Evolutionary conservation across 2,329 filamentous ascomycete genomes (phyloP).

Genomic region (Trichoderma sp.): DNA sequence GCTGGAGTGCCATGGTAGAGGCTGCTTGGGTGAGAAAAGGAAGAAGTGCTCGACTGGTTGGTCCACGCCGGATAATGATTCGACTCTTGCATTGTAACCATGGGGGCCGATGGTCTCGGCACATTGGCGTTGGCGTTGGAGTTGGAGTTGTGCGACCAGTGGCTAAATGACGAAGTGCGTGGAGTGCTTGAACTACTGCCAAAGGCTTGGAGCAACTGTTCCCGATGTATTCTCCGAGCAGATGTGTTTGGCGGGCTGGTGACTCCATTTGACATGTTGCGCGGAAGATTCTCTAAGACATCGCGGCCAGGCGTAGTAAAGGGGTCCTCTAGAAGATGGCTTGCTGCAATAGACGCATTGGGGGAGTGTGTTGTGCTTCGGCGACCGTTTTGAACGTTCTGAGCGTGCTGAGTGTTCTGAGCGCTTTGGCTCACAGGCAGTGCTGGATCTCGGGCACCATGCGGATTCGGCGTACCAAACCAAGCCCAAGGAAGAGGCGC

Average conservation of each 20-base stretch:
- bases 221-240: conserved; percentile 38
- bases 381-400: conserved; percentile 1
- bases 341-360: not conserved
- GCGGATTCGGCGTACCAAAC: conserved; percentile 44
- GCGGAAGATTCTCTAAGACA: conserved; percentile 12
- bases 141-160: conserved; percentile 34
- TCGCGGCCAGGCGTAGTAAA: conserved; percentile 36
- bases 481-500: conserved; percentile 54
- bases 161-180: conserved; percentile 37
- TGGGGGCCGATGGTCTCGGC: conserved; percentile 28
- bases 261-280: conserved; percentile 13
- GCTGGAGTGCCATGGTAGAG: conserved; percentile 52
- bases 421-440: conserved; percentile 32
- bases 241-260: conserved; percentile 13
- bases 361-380: conserved; percentile 15
- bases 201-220: conserved; percentile 42
- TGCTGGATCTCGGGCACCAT: conserved; percentile 29
- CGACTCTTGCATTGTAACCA: conserved; percentile 29
- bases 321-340: conserved; percentile 35
- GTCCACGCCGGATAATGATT: conserved; percentile 25
- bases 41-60: conserved; percentile 37
- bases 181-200: conserved; percentile 30
- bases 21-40: conserved; percentile 54
- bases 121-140: conserved; percentile 27
- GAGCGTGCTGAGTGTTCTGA: conserved; percentile 25